Base-by-base conservation (phyloP, 345 rosid species). In the Populus nigra region DNA sequence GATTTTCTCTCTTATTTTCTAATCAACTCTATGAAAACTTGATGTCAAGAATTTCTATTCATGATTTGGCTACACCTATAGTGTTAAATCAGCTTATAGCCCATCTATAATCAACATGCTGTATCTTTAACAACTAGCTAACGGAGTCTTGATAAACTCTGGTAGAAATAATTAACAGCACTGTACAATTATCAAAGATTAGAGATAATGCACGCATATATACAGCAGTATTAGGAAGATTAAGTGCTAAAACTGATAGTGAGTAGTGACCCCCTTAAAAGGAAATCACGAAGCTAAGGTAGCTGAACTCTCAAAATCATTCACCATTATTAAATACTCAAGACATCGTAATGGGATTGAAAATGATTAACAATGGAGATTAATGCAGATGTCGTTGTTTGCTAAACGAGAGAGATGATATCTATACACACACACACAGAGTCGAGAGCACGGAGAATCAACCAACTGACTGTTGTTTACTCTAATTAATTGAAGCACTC, bases 231-330 rank as follows among this genome's bases (percentile, higher is more conserved):
- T 25, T 12, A 35, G 62, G 77, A 69, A 74, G 39, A 65, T 57
- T 22, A 59, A 47, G 50, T 47, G 50, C 23, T 73, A 23, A 50
- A 67, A 23, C 53, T 25, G 75, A 68, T 8, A 36, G 73, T 15
- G 75, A 76, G 65, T 3, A 41, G 4, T 41, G 45, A 41, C 23
- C 31, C 47, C 68, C 29, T 67, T 45, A 67, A 66, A 47, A 71
- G 61, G 72, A 77, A 77, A 79, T 68, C 76, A 65, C 20, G 11
- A 3, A 75, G 78, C 62, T n/a, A 15, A 71, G 84, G 82, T 84
- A 71, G 87, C 71, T 86, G 7, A 78, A 77, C 70, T 71, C 83
- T 86, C 89, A 41, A 67, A 53, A 62, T 86, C 89, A 55, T 63
- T 36, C 13, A 43, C 50, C 84, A 77, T 75, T 79, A 59, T 10